A percentile compares a stretch with the other conserved stretches of the same genome.
phyloP scores from a whole-genome alignment of 1,284 basidiomycete species.

The Pyrrhoderma lamaoense region DNA sequence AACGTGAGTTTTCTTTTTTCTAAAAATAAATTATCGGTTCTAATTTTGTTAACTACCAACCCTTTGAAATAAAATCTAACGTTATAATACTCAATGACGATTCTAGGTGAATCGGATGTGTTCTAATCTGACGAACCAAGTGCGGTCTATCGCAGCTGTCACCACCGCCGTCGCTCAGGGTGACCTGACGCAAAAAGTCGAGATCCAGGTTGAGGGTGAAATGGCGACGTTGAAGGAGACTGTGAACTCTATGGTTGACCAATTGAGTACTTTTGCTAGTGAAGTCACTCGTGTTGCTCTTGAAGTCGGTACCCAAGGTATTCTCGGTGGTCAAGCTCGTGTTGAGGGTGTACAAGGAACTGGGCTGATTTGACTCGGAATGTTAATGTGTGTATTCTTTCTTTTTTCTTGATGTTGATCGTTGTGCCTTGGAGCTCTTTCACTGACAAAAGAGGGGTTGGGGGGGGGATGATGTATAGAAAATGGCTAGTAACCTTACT shows the following conservation, averaged over 20 bases:
- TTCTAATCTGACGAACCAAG: constrained; percentile 88
- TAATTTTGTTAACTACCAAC: neutral
- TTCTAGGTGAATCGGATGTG: constrained; percentile 87
- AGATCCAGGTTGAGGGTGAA: constrained; percentile 90
- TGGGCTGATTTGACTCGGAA: constrained; percentile 91
- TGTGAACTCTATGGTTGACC: constrained; percentile 86
- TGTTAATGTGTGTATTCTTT: constrained; percentile 57
- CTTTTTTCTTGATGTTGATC: constrained; percentile 11
- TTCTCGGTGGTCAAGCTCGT: constrained; percentile 85
- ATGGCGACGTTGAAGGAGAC: constrained; percentile 80
- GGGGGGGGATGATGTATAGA: no score
- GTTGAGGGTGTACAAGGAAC: constrained; percentile 93
- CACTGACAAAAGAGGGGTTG: no score
- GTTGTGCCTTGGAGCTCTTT: neutral
- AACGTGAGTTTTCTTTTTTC: constrained; percentile 52
- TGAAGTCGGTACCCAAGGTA: constrained; percentile 89
- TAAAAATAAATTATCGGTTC: constrained; percentile 1
- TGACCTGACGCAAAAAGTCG: constrained; percentile 85
- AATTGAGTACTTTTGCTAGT: constrained; percentile 84
- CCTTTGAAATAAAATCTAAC: neutral
- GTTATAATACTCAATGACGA: constrained; percentile 7
- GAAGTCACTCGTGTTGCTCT: constrained; percentile 94
- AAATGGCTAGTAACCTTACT: constrained; percentile 90
- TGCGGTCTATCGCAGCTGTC: constrained; percentile 85
- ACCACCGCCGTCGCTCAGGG: constrained; percentile 90